A percentile compares a stretch with the other conserved stretches of the same genome.
phyloP scores from a whole-genome alignment of 306 rosid genomes.

The Mucuna pruriens region DNA sequence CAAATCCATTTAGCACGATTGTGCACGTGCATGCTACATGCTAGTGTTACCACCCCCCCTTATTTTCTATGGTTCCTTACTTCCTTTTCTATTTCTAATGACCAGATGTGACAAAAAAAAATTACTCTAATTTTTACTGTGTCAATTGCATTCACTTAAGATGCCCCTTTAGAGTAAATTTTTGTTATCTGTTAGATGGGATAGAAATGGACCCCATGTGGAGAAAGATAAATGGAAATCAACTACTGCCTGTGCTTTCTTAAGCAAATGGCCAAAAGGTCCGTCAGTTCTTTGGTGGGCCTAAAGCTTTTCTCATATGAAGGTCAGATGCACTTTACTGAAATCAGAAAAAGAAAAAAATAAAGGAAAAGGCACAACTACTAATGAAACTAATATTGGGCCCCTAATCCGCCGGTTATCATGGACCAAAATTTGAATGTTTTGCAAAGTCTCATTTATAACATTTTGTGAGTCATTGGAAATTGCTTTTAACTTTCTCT shows the following conservation, averaged over 20 bases:
- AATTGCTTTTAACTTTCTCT: background rate
- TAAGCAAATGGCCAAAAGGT: slow-evolving; percentile 47
- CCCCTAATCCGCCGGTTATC: background rate
- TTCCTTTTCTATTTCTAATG: background rate
- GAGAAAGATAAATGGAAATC: slow-evolving; percentile 7
- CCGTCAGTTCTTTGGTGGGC: slow-evolving; percentile 44
- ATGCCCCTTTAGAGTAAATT: background rate
- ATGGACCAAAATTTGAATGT: slow-evolving; percentile 17
- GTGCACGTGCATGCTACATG: slow-evolving; percentile 31
- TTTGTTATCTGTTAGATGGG: background rate
- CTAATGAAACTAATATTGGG: slow-evolving; percentile 10
- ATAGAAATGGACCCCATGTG: slow-evolving; percentile 37
- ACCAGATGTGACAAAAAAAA: background rate
- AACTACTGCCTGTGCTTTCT: slow-evolving; percentile 40
- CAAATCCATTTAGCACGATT: background rate
- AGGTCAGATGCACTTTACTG: slow-evolving; percentile 42
- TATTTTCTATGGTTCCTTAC: background rate
- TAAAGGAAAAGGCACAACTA: slow-evolving; percentile 24
- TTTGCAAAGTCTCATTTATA: background rate
- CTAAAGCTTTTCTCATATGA: slow-evolving; percentile 38
- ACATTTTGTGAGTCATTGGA: slow-evolving; percentile 9
- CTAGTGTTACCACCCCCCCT: background rate
- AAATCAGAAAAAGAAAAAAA: background rate
- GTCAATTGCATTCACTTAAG: background rate
- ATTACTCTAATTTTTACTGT: slow-evolving; percentile 18